Evolutionary conservation across 2,329 filamentous ascomycete species (phyloP).

Genomic region (Diaporthe caulivora): DNA sequence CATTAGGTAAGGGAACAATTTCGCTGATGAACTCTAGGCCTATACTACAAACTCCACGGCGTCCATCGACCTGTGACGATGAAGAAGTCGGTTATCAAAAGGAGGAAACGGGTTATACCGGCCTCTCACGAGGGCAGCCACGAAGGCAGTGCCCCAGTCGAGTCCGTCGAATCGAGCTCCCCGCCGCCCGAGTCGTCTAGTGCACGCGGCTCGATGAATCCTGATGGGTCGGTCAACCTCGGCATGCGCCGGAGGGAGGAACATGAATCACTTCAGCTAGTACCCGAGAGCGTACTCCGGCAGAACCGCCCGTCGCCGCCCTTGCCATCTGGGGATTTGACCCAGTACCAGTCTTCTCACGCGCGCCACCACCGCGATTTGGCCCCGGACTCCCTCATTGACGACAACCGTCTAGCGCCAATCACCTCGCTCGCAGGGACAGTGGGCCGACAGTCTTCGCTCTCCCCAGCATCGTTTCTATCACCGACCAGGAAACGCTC

Average conservation of each 20-base stretch:
- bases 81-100: constrained; percentile 98
- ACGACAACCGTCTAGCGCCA: constrained; percentile 72
- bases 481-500: constrained; percentile 75
- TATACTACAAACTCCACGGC: constrained; percentile 97
- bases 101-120: constrained; percentile 93
- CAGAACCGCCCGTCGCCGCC: constrained; percentile 60
- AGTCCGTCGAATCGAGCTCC: constrained; percentile 60
- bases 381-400: constrained; percentile 57
- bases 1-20: background rate
- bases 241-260: constrained; percentile 65
- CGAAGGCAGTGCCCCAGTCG: constrained; percentile 58
- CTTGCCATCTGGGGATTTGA: constrained; percentile 59
- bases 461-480: constrained; percentile 72
- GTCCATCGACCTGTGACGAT: constrained; percentile 95
- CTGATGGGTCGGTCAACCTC: constrained; percentile 75
- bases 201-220: constrained; percentile 70
- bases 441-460: constrained; percentile 66
- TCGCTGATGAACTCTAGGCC: constrained; percentile 65
- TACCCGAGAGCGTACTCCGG: constrained; percentile 59
- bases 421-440: constrained; percentile 60
- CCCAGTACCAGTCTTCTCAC: constrained; percentile 64
- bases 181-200: constrained; percentile 47
- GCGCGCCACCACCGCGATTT: constrained; percentile 53
- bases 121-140: constrained; percentile 65
- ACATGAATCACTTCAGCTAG: constrained; percentile 59